Evolutionary conservation across 805 yeast genomes (phyloP).

Genomic region (Yamadazyma olivae): DNA sequence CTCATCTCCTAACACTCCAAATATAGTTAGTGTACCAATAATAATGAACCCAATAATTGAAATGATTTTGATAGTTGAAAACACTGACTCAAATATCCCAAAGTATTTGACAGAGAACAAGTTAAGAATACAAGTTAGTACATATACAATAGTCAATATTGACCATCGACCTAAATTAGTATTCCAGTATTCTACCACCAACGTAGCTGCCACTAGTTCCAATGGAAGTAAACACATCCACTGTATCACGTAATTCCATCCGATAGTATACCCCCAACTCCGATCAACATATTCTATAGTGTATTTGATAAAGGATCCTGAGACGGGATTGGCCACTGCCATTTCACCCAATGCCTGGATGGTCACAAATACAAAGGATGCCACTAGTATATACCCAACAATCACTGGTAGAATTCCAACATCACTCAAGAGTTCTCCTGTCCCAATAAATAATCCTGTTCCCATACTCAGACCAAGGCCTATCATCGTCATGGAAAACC

Average conservation of each 20-base stretch:
- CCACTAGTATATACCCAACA: slow-evolving; percentile 54
- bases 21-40: slow-evolving; percentile 64
- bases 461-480: slow-evolving; percentile 80
- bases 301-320: slow-evolving; percentile 67
- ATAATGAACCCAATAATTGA: slow-evolving; percentile 67
- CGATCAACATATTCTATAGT: slow-evolving; percentile 62
- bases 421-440: slow-evolving; percentile 47
- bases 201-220: slow-evolving; percentile 69
- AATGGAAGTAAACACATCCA: slow-evolving; percentile 76
- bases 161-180: slow-evolving; percentile 76
- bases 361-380: slow-evolving; percentile 58
- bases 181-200: slow-evolving; percentile 58
- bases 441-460: slow-evolving; percentile 70
- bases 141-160: slow-evolving; percentile 55
- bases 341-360: slow-evolving; percentile 75
- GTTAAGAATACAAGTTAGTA: slow-evolving; percentile 49
- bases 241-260: slow-evolving; percentile 73
- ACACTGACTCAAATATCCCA: slow-evolving; percentile 76
- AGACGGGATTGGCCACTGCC: slow-evolving; percentile 75
- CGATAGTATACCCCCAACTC: slow-evolving; percentile 67
- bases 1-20: slow-evolving; percentile 67
- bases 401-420: slow-evolving; percentile 72
- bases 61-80: slow-evolving; percentile 61
- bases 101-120: slow-evolving; percentile 65
- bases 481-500: slow-evolving; percentile 42